A percentile compares a stretch with the other conserved stretches of the same genome.
Conservation (phyloP, 345 rosid species). For the Camelina neglecta region DNA sequence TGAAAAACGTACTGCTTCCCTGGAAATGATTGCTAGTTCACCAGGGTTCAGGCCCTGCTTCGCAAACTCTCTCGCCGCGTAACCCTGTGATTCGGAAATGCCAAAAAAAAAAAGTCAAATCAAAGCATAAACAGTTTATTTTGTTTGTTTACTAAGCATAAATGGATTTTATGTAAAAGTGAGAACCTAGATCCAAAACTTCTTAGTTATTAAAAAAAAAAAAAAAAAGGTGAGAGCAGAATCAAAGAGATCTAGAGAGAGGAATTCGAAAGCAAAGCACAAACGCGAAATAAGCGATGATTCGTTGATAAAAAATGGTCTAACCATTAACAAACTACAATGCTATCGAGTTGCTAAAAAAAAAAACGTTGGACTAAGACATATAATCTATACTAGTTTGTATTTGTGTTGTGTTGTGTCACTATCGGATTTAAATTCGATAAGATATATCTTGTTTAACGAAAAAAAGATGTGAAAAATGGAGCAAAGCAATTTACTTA, state of each 20-base stretch:
- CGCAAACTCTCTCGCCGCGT: neutral
- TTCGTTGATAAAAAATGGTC: no score
- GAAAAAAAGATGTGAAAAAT: neutral
- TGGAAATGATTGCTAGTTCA: slow-evolving; percentile 5
- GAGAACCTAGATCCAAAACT: no score
- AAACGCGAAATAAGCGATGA: neutral
- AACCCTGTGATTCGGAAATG: neutral
- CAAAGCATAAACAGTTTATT: neutral
- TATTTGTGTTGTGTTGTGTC: neutral
- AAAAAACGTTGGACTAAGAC: neutral
- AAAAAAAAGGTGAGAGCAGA: neutral
- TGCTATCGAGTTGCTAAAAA: neutral
- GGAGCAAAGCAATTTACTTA: neutral
- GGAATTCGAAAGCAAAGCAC: neutral
- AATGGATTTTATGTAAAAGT: neutral
- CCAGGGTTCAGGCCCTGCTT: neutral
- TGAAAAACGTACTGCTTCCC: neutral
- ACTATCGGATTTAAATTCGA: neutral
- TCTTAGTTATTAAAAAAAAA: no score
- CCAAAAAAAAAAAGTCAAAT: neutral
- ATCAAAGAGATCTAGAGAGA: neutral
- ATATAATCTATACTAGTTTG: no score
- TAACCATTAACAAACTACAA: neutral
- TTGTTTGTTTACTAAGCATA: no score
- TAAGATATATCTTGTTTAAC: neutral